These are phyloP conservation scores for Earliella scabrosa DNA, from an alignment of 1,284 basidiomycete genomes.

Conservation along the genomic window DNA sequence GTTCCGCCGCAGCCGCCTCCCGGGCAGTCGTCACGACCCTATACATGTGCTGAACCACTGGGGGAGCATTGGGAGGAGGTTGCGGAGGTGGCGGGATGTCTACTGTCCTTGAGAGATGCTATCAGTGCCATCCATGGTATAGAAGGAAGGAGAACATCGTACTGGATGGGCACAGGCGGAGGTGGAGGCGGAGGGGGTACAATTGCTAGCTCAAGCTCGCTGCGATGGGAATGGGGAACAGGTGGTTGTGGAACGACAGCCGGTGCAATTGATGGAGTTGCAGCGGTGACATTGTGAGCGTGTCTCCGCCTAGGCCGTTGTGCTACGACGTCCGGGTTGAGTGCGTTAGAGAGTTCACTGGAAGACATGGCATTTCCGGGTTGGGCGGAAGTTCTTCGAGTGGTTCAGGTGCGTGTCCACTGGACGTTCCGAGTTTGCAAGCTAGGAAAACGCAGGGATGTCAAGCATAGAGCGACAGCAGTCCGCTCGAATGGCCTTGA, in stretches of 20 bases:
- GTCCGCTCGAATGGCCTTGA: too few relatives aligned
- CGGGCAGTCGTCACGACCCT: slow-evolving; percentile 55
- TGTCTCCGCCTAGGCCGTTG: slow-evolving; percentile 31
- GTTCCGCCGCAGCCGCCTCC: slow-evolving; percentile 62
- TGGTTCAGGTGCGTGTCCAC: too few relatives aligned
- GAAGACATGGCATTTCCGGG: slow-evolving; percentile 44
- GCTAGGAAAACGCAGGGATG: too few relatives aligned
- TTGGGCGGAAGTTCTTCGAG: too few relatives aligned
- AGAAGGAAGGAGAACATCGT: not conserved
- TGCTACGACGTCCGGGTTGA: slow-evolving; percentile 64
- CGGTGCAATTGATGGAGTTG: not conserved
- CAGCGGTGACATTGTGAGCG: slow-evolving; percentile 16
- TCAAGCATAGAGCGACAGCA: too few relatives aligned
- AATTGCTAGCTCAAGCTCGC: slow-evolving; percentile 63
- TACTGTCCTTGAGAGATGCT: not conserved
- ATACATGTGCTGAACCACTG: slow-evolving; percentile 57
- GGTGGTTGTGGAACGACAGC: slow-evolving; percentile 30
- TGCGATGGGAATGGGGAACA: slow-evolving; percentile 56
- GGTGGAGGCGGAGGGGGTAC: slow-evolving; percentile 42
- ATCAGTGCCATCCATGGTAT: too few relatives aligned
- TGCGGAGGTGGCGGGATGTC: slow-evolving; percentile 5
- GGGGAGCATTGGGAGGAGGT: slow-evolving; percentile 34
- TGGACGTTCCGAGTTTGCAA: too few relatives aligned
- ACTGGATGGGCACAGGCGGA: not conserved
- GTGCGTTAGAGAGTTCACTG: slow-evolving; percentile 76